phyloP scores from a whole-genome alignment of 805 yeast genomes.

The Zygoascus bituminiphila region DNA sequence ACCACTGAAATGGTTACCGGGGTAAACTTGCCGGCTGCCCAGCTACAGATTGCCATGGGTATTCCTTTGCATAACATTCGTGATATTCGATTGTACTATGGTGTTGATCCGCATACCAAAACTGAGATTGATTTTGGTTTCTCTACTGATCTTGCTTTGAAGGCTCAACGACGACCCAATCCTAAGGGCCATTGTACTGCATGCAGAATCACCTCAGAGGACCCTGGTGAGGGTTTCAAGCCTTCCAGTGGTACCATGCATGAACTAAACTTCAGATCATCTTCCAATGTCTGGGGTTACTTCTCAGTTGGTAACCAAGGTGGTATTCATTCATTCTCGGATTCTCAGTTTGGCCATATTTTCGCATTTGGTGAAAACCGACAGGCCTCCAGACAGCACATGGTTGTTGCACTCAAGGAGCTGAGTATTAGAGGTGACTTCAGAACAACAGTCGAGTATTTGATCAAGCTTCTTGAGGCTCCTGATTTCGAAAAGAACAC shows the following conservation, averaged over 20 bases:
- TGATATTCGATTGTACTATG: slow-evolving; percentile 87
- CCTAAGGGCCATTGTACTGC: slow-evolving; percentile 99
- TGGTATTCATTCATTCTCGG: slow-evolving; percentile 94
- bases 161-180: slow-evolving; percentile 80
- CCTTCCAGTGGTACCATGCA: slow-evolving; percentile 97
- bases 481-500: slow-evolving; percentile 95
- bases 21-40: slow-evolving; percentile 96
- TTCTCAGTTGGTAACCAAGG: slow-evolving; percentile 96
- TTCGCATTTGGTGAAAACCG: slow-evolving; percentile 99
- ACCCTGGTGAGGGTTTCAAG: slow-evolving; percentile 98
- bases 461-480: slow-evolving; percentile 90
- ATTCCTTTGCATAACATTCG: slow-evolving; percentile 90
- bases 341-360: slow-evolving; percentile 98
- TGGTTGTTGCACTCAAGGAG: slow-evolving; percentile 98
- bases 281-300: slow-evolving; percentile 99
- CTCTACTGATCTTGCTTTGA: slow-evolving; percentile 57
- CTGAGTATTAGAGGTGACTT: slow-evolving; percentile 96
- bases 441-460: slow-evolving; percentile 94
- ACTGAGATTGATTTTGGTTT: slow-evolving; percentile 89
- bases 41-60: slow-evolving; percentile 99
- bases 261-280: slow-evolving; percentile 92
- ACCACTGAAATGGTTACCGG: slow-evolving; percentile 99
- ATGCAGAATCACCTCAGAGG: slow-evolving; percentile 97
- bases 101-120: slow-evolving; percentile 90
- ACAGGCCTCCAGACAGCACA: slow-evolving; percentile 94